Base-by-base conservation (phyloP, 495 filamentous ascomycete genomes). In the Chaetomium fimeti region DNA sequence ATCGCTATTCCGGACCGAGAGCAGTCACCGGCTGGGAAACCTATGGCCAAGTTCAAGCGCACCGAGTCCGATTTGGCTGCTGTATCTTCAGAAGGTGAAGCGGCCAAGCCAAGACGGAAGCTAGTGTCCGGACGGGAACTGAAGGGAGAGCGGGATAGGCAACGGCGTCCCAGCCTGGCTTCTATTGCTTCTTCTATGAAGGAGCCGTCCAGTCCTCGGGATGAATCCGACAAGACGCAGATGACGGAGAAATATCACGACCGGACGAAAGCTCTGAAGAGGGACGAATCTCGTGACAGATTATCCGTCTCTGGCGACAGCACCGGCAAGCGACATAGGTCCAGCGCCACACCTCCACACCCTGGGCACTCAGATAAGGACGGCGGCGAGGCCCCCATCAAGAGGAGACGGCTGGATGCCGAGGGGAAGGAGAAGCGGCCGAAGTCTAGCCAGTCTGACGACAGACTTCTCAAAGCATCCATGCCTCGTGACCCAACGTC, bases 321-420 rank as follows among this genome's bases (percentile, higher is more conserved):
- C 55, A 74, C 81, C 51, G 76, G 84, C 54, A 92, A 91, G 69
- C 83, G 89, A 49, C 82, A 85, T 66, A 84, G 89, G 45, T 78
- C 80, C 58, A 91, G 89, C 68, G 82, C 80, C 16, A 90, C 88
- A 5, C 89, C 89, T 3, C 86, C 89, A 53, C 79, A 85, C 62
- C 83, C 79, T 57, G 81, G 81, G 29, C 79, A 80, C 42, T 76
- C 80, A 27, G 84, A 83, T 42, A 78, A 79, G 62, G 81, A 83
- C 62, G 66, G 84, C 74, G 71, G 81, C 78, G 79, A 89, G 79
- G 76, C 69, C 32, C 78, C 81, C 22, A 59, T 75, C 38, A 85
- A 85, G 69, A 73, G 77, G 63, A 73, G 83, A 51, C 79, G 79
- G 24, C 59, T 84, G 25, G 83, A 84, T 43, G 67, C 61, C 3